A percentile compares a stretch with the other conserved stretches of the same genome.
These are phyloP conservation scores for Fusarium incarnatum DNA, from an alignment of 2,329 filamentous ascomycete genomes.

Conservation along the genomic window DNA sequence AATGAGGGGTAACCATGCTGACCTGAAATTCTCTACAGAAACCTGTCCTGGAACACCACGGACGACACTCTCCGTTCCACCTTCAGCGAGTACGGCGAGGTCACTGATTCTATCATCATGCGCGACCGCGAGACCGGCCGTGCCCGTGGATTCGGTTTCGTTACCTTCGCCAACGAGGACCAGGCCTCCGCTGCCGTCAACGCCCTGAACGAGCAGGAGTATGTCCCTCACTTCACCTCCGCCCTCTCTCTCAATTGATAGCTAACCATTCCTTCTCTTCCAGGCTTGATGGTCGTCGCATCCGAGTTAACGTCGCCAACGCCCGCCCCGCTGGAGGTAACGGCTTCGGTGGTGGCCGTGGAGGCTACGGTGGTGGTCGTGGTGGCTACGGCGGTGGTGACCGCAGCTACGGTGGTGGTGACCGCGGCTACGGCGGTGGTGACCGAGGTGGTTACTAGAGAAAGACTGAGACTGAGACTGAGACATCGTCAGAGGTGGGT, in stretches of 20 bases:
- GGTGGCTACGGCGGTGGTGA: neutral
- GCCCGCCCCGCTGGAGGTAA: neutral
- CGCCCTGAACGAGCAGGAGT: slow-evolving; percentile 4
- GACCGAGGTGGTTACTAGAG: slow-evolving; percentile 4
- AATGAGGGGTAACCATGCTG: slow-evolving; percentile 6
- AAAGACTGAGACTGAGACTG: neutral
- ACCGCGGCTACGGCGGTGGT: neutral
- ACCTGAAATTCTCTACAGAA: neutral
- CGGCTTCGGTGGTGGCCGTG: neutral
- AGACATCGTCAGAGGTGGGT: neutral
- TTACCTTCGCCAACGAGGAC: neutral
- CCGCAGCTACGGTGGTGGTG: neutral
- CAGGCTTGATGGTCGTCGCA: slow-evolving; percentile 5
- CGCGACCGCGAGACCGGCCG: slow-evolving; percentile 5
- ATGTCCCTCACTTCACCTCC: neutral
- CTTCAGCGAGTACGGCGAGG: neutral
- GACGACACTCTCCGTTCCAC: neutral
- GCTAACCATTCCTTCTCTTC: neutral
- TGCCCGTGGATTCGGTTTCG: slow-evolving; percentile 9
- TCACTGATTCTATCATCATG: slow-evolving; percentile 1
- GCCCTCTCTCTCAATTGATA: neutral
- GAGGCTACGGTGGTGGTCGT: slow-evolving; percentile 1
- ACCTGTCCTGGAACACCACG: slow-evolving; percentile 4
- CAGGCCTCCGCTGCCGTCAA: neutral
- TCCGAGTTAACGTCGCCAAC: slow-evolving; percentile 4